Conservation (phyloP, 192 early-diverging fungal species). For the Backusella tarrabulga region DNA sequence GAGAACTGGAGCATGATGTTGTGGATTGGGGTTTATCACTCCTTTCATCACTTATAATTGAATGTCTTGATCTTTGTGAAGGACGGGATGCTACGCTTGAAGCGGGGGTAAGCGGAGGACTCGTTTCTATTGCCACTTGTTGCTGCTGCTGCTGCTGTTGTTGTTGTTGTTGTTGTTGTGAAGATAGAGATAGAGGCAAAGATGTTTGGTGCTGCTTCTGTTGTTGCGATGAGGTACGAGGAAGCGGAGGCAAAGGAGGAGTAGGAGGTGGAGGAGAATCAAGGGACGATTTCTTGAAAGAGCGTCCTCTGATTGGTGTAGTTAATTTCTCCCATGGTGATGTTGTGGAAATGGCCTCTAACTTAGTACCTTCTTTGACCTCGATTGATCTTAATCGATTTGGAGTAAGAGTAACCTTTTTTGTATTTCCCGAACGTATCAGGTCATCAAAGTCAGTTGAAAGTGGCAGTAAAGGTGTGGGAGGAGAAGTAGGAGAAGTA, state of each 20-base stretch:
- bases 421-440: slow-evolving; percentile 52
- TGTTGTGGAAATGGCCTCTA: not conserved
- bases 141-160: slow-evolving; percentile 1
- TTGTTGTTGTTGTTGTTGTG: not conserved
- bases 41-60: not conserved
- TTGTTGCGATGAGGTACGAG: not conserved
- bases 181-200: not conserved
- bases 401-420: slow-evolving; percentile 60
- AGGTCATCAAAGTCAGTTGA: slow-evolving; percentile 48
- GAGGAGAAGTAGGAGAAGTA: not conserved
- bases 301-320: not conserved
- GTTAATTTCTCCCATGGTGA: slow-evolving; percentile 1
- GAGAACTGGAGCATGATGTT: not conserved
- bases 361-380: slow-evolving; percentile 14
- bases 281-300: not conserved
- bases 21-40: not conserved
- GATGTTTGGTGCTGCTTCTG: not conserved
- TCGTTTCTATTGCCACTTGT: slow-evolving; percentile 1
- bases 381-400: slow-evolving; percentile 58
- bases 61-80: slow-evolving; percentile 10
- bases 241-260: slow-evolving; percentile 9
- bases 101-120: slow-evolving; percentile 18
- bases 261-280: not conserved
- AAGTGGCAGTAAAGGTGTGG: slow-evolving; percentile 3
- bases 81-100: slow-evolving; percentile 13